Conservation (phyloP, 1,139 yeast species). For the Protomyces inundatus region DNA sequence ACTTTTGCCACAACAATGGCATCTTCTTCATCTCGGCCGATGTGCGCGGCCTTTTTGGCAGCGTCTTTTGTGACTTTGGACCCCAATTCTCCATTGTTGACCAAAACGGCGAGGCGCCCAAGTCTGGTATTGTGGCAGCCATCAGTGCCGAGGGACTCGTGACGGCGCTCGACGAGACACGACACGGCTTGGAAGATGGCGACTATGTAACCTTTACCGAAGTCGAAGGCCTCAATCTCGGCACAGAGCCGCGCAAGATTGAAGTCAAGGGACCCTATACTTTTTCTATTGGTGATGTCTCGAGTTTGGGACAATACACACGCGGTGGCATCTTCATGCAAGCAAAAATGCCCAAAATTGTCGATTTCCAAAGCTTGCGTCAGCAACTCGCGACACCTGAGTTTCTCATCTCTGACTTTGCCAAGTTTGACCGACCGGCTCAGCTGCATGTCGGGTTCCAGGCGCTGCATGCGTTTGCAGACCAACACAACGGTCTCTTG, state of each 20-base stretch:
- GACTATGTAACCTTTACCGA: conserved; percentile 84
- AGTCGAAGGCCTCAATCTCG: conserved; percentile 60
- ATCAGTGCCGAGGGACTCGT: conserved; percentile 88
- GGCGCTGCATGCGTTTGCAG: conserved; percentile 72
- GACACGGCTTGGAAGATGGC: conserved; percentile 93
- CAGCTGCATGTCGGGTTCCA: conserved; percentile 89
- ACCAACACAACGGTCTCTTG: conserved; percentile 55
- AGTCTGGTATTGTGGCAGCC: conserved; percentile 63
- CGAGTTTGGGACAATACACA: conserved; percentile 54
- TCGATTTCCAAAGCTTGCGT: conserved; percentile 59
- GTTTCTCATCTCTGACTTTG: conserved; percentile 74
- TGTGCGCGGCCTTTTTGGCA: conserved; percentile 82
- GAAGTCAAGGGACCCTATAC: conserved; percentile 93
- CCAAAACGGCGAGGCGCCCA: conserved; percentile 88
- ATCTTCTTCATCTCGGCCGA: conserved; percentile 80
- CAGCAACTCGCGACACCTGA: conserved; percentile 74
- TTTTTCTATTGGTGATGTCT: conserved; percentile 57
- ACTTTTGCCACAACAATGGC: conserved; percentile 63
- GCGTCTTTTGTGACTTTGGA: conserved; percentile 86
- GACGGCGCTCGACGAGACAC: conserved; percentile 81
- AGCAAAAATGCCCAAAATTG: conserved; percentile 71
- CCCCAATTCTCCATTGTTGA: conserved; percentile 72
- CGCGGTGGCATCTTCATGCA: conserved; percentile 90
- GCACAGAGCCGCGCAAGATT: conserved; percentile 65
- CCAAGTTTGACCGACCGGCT: conserved; percentile 86